Evolutionary conservation across 2,329 filamentous ascomycete genomes (phyloP).

Genomic region (Aspergillus puulaauensis): DNA sequence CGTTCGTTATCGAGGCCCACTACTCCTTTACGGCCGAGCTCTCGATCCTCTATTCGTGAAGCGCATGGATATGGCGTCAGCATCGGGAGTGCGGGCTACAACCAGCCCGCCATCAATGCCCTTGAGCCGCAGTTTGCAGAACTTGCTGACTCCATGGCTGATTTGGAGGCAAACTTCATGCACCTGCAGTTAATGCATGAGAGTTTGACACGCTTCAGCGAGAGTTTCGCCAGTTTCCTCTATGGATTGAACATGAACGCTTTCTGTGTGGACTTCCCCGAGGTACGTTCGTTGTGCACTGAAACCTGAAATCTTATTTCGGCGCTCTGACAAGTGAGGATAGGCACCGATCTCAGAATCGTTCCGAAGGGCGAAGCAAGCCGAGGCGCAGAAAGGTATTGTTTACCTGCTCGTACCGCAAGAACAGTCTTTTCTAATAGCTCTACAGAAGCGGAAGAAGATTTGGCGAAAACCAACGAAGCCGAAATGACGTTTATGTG

Average conservation of each 20-base stretch:
- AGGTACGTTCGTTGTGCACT: conserved; percentile 55
- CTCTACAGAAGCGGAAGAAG: conserved; percentile 33
- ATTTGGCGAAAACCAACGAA: conserved; percentile 44
- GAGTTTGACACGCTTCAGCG: conserved; percentile 86
- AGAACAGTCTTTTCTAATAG: conserved; percentile 8
- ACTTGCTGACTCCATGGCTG: conserved; percentile 88
- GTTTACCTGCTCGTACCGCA: background rate
- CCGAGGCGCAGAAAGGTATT: conserved; percentile 52
- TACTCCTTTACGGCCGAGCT: conserved; percentile 86
- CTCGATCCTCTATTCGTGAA: conserved; percentile 82
- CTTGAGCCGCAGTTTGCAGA: conserved; percentile 93
- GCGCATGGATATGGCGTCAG: conserved; percentile 57
- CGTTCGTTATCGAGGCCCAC: conserved; percentile 73
- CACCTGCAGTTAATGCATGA: conserved; percentile 97
- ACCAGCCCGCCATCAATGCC: conserved; percentile 67
- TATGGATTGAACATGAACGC: conserved; percentile 99
- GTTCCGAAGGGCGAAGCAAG: conserved; percentile 66
- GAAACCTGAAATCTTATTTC: background rate
- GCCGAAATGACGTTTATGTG: conserved; percentile 83
- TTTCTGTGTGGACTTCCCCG: conserved; percentile 96
- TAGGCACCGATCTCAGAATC: conserved; percentile 82
- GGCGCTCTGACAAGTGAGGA: conserved; percentile 1
- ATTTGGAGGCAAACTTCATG: conserved; percentile 96
- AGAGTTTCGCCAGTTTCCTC: conserved; percentile 92
- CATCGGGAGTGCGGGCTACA: conserved; percentile 36